A percentile compares a stretch with the other conserved stretches of the same genome.
Evolutionary conservation across 2,329 filamentous ascomycete species (phyloP).

Genomic region (Colletotrichum tabaci): DNA sequence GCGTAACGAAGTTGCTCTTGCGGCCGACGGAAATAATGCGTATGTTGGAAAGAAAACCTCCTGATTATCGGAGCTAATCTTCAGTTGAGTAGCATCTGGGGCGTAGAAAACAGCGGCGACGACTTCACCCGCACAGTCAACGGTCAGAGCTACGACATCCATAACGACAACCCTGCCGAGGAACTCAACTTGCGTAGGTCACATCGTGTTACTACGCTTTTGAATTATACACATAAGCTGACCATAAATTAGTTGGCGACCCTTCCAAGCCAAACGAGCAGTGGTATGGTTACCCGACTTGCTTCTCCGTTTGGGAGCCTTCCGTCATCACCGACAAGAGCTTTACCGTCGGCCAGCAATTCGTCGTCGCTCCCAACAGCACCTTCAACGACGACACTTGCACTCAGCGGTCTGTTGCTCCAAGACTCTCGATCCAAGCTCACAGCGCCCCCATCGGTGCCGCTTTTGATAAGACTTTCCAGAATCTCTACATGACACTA

Average conservation of each 20-base stretch:
- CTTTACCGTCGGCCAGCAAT: slow-evolving; percentile 53
- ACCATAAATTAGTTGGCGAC: slow-evolving; percentile 47
- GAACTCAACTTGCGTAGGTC: slow-evolving; percentile 73
- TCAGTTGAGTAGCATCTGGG: slow-evolving; percentile 57
- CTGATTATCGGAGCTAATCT: neutral
- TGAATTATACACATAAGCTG: neutral
- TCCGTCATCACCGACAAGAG: slow-evolving; percentile 51
- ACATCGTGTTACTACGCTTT: no score
- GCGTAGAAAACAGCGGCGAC: slow-evolving; percentile 68
- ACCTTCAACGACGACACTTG: slow-evolving; percentile 56
- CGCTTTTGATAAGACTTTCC: slow-evolving; percentile 67
- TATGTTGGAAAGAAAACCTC: slow-evolving; percentile 3
- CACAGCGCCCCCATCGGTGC: slow-evolving; percentile 75
- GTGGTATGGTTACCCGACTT: slow-evolving; percentile 73
- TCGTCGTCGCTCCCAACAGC: slow-evolving; percentile 54
- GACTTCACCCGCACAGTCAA: slow-evolving; percentile 64
- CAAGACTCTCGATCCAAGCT: slow-evolving; percentile 69
- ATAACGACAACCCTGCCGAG: slow-evolving; percentile 75
- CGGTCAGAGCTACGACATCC: slow-evolving; percentile 63
- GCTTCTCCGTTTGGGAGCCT: slow-evolving; percentile 70
- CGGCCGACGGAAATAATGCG: slow-evolving; percentile 59
- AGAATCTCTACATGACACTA: slow-evolving; percentile 71
- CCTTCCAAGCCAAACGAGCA: slow-evolving; percentile 48
- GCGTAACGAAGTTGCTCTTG: slow-evolving; percentile 75
- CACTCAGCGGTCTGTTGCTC: slow-evolving; percentile 49